phyloP scores from a whole-genome alignment of 768 basidiomycete genomes.

The Tulasnella sp. region DNA sequence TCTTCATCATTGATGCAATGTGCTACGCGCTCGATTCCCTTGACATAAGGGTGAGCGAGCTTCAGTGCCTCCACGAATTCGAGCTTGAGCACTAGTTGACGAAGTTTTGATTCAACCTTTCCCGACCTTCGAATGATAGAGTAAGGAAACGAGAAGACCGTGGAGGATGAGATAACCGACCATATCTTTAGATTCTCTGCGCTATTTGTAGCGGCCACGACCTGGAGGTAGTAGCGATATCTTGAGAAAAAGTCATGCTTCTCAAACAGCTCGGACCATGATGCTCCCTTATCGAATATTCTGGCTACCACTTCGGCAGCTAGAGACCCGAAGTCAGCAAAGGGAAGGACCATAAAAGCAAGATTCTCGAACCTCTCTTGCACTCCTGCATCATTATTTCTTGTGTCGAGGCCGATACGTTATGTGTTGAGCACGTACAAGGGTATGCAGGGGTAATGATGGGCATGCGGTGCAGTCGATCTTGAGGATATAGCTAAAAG shows the following conservation, averaged over 20 bases:
- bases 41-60: conserved; percentile 91
- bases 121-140: conserved; percentile 59
- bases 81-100: conserved; percentile 95
- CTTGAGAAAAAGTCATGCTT: conserved; percentile 97
- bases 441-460: conserved; percentile 99
- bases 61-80: conserved; percentile 91
- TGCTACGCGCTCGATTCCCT: conserved; percentile 83
- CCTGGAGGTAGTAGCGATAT: conserved; percentile 94
- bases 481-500: conserved; percentile 76
- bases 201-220: conserved; percentile 84
- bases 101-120: conserved; percentile 95
- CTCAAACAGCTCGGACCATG: conserved; percentile 90
- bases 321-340: conserved; percentile 34
- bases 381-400: conserved; percentile 96
- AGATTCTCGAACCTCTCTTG: conserved; percentile 62
- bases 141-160: background rate
- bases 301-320: conserved; percentile 92
- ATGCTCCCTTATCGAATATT: conserved; percentile 75
- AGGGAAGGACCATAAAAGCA: background rate
- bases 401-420: conserved; percentile 92
- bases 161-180: conserved; percentile 43
- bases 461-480: conserved; percentile 96
- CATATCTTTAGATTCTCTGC: conserved; percentile 89
- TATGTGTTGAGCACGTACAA: conserved; percentile 98
- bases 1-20: conserved; percentile 85